A percentile compares a stretch with the other conserved stretches of the same genome.
phyloP scores from a whole-genome alignment of 2,329 filamentous ascomycete genomes.

The Colletotrichum paranaense region DNA sequence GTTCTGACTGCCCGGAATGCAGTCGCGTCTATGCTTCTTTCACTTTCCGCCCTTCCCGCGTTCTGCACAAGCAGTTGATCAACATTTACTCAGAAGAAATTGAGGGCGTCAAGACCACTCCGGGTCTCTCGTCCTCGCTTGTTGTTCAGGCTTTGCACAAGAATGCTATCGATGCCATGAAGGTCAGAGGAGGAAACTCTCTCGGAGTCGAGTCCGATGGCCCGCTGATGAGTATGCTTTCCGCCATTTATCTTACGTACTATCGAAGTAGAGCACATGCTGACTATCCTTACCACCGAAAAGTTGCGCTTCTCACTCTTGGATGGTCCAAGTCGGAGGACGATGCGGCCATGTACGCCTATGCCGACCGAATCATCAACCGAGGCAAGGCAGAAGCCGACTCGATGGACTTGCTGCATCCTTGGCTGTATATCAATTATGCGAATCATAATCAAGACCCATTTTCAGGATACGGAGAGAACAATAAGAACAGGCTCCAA shows the following conservation, averaged over 20 bases:
- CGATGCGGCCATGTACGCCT: not conserved
- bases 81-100: not conserved
- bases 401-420: not conserved
- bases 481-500: not conserved
- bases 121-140: fast-evolving
- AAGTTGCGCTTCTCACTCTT: not conserved
- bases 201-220: not conserved
- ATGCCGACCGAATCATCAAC: not conserved
- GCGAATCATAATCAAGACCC: not conserved
- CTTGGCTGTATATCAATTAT: not conserved
- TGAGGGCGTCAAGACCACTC: not conserved
- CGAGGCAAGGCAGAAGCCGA: not conserved
- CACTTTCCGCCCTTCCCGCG: fast-evolving
- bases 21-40: not conserved
- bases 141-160: not conserved
- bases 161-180: not conserved
- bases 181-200: fast-evolving
- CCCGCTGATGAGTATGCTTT: not conserved
- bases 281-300: fast-evolving
- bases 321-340: not conserved
- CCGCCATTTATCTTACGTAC: not conserved
- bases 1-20: not conserved
- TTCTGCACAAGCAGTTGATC: not conserved
- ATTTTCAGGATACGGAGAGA: fast-evolving
- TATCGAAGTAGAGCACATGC: not conserved